Conservation (phyloP, 768 basidiomycete species). For the Leccinum subtestaceum region DNA sequence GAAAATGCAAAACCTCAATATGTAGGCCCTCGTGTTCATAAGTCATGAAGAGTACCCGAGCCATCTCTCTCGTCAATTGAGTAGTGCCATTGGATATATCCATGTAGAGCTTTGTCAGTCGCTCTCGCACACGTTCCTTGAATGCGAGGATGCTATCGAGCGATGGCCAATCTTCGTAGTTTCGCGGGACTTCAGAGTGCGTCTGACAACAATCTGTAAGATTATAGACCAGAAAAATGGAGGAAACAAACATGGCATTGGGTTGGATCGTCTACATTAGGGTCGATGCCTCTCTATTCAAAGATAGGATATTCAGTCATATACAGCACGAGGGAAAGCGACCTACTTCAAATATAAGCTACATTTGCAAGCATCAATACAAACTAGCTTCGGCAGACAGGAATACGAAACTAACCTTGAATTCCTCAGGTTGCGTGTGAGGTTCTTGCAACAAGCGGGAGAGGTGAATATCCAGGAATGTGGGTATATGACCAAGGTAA, state of each 20-base stretch:
- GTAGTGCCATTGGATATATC: slow-evolving; percentile 54
- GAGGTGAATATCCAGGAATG: slow-evolving; percentile 89
- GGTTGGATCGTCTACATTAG: slow-evolving; percentile 86
- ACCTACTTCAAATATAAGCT: slow-evolving; percentile 76
- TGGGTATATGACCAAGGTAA: slow-evolving; percentile 91
- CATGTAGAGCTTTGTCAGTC: slow-evolving; percentile 71
- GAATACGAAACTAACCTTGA: slow-evolving; percentile 48
- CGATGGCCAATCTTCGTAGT: slow-evolving; percentile 84
- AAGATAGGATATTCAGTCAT: slow-evolving; percentile 6
- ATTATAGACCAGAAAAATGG: not conserved
- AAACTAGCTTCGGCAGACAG: slow-evolving; percentile 6
- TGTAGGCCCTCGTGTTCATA: slow-evolving; percentile 91
- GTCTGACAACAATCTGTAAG: slow-evolving; percentile 44
- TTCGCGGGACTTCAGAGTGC: slow-evolving; percentile 84
- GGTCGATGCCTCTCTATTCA: slow-evolving; percentile 88
- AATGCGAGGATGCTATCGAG: slow-evolving; percentile 70
- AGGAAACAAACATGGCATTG: slow-evolving; percentile 68
- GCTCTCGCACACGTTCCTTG: slow-evolving; percentile 70
- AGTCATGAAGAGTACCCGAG: slow-evolving; percentile 85
- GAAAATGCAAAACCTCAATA: slow-evolving; percentile 50
- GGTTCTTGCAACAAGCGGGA: slow-evolving; percentile 71
- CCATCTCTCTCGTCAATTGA: slow-evolving; percentile 60
- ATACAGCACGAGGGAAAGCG: not conserved
- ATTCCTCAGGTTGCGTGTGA: slow-evolving; percentile 80
- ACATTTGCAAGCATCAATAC: not conserved